Evolutionary conservation across 2,329 filamentous ascomycete species (phyloP).

Genomic region (Clonostachys chloroleuca): DNA sequence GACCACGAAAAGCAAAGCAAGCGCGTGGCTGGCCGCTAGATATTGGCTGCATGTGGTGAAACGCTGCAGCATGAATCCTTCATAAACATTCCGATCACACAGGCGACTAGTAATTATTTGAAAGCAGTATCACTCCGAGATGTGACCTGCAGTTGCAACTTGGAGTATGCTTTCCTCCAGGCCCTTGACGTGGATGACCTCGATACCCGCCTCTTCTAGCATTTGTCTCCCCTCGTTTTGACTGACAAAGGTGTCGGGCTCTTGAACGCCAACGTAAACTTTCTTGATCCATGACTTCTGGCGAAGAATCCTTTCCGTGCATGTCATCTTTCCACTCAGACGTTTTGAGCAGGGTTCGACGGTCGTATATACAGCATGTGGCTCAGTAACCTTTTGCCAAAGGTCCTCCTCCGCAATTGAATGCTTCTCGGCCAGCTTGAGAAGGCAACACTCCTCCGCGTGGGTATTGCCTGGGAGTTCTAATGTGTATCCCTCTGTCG

Average conservation of each 20-base stretch:
- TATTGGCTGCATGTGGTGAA: too few species aligned
- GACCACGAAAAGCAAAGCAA: too few species aligned
- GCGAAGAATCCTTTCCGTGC: constrained; percentile 73
- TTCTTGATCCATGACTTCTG: constrained; percentile 60
- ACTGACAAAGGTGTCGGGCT: constrained; percentile 86
- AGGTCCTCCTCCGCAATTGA: constrained; percentile 50
- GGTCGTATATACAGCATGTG: constrained; percentile 73
- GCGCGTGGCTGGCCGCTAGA: too few species aligned
- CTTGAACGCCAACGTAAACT: constrained; percentile 83
- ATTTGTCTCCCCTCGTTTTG: constrained; percentile 71
- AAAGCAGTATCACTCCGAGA: constrained; percentile 6
- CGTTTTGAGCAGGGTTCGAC: constrained; percentile 81
- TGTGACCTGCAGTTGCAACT: constrained; percentile 80
- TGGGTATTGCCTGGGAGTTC: constrained; percentile 93
- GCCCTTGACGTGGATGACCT: constrained; percentile 68
- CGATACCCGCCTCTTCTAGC: constrained; percentile 68
- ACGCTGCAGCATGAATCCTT: too few species aligned
- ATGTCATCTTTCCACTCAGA: constrained; percentile 70
- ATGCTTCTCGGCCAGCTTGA: constrained; percentile 59
- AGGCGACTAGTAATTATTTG: constrained; percentile 27
- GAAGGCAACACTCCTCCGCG: constrained; percentile 87
- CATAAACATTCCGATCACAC: too few species aligned
- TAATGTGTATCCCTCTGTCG: constrained; percentile 84
- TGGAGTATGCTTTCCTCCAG: constrained; percentile 76
- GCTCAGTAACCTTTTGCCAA: constrained; percentile 23